Conservation (phyloP, 805 yeast genomes). For the Dipodascus albidus region DNA sequence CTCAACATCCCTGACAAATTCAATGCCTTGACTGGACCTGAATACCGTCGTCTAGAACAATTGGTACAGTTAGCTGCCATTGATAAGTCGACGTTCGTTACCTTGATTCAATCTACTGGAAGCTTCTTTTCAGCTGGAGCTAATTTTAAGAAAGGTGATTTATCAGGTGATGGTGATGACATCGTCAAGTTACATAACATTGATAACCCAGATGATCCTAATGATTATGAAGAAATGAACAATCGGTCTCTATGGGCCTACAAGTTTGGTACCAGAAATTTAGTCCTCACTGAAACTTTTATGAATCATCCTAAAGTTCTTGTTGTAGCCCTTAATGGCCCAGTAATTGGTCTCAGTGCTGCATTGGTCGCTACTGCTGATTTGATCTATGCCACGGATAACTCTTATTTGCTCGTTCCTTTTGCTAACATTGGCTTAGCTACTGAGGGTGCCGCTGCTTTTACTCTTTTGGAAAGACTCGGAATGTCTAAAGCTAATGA, state of each 20-base stretch:
- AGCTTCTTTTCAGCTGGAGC: constrained; percentile 81
- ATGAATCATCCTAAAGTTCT: constrained; percentile 61
- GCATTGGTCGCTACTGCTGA: constrained; percentile 70
- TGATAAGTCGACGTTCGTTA: constrained; percentile 48
- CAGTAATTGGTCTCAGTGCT: constrained; percentile 70
- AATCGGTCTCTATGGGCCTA: constrained; percentile 35
- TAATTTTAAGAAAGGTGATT: constrained; percentile 36
- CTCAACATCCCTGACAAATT: constrained; percentile 47
- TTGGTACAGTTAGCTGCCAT: constrained; percentile 50
- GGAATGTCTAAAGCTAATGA: constrained; percentile 67
- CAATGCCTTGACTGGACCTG: constrained; percentile 58
- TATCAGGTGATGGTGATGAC: constrained; percentile 5
- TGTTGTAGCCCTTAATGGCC: constrained; percentile 72
- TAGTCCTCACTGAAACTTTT: constrained; percentile 54
- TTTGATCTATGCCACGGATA: constrained; percentile 52
- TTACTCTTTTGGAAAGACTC: constrained; percentile 54
- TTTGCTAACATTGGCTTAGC: constrained; percentile 76
- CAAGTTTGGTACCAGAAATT: constrained; percentile 58
- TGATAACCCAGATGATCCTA: constrained; percentile 4
- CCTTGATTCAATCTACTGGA: constrained; percentile 62
- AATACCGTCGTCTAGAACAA: constrained; percentile 47
- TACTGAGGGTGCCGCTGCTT: constrained; percentile 68
- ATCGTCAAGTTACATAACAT: neutral
- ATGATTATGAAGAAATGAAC: constrained; percentile 9
- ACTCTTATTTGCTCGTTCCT: constrained; percentile 55